Conservation (phyloP, 2,329 filamentous ascomycete species). For the Anthostomella pinea region DNA sequence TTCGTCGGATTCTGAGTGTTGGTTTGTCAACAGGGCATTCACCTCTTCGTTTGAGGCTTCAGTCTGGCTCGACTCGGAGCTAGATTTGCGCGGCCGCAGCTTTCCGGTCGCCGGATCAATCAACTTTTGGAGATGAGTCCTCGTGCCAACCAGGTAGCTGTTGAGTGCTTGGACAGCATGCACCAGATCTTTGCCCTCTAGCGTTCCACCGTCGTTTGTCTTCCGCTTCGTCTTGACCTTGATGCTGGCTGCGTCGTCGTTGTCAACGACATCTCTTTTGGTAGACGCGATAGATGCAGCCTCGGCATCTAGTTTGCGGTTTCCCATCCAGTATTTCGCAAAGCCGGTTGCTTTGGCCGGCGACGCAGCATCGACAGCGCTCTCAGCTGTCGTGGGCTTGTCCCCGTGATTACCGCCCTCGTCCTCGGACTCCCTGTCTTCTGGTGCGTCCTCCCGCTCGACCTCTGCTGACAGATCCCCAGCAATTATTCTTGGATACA, state of each 20-base stretch:
- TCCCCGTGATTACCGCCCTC: constrained; percentile 32
- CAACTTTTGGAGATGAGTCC: constrained; percentile 61
- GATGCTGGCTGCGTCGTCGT: constrained; percentile 54
- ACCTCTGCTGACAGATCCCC: constrained; percentile 68
- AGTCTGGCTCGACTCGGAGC: constrained; percentile 41
- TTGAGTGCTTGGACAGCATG: constrained; percentile 79
- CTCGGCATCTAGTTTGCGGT: constrained; percentile 47
- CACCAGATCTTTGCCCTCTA: constrained; percentile 80
- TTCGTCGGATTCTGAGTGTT: constrained; percentile 49
- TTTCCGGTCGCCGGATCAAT: constrained; percentile 62
- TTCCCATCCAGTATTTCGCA: constrained; percentile 51
- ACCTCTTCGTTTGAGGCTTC: constrained; percentile 24
- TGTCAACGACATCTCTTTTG: constrained; percentile 47
- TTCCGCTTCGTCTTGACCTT: constrained; percentile 45
- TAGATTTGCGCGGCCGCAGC: constrained; percentile 49
- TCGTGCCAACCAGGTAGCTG: constrained; percentile 83
- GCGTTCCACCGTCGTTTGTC: constrained; percentile 45
- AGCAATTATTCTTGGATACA: constrained; percentile 82
- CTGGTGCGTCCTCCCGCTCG: constrained; percentile 43
- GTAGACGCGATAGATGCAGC: constrained; percentile 60
- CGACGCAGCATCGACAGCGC: constrained; percentile 25
- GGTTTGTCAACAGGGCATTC: constrained; percentile 35
- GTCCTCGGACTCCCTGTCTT: constrained; percentile 41
- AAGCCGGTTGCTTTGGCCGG: constrained; percentile 46
- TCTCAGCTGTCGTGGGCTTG: constrained; percentile 27